phyloP scores from a whole-genome alignment of 2,329 filamentous ascomycete species.

The Pseudocercospora crystallina region DNA sequence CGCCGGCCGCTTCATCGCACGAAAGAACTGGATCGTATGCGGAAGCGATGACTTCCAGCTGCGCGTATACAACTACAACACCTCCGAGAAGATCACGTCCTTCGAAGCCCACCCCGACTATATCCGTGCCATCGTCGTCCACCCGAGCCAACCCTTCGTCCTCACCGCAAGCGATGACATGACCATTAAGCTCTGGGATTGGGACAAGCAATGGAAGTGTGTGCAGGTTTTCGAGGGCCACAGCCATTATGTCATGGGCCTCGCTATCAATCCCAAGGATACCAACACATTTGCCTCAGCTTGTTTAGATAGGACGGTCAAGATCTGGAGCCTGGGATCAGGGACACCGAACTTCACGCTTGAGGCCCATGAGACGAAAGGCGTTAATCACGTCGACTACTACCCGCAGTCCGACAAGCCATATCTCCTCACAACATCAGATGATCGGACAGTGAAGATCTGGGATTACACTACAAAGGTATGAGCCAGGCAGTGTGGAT shows the following conservation, averaged over 20 bases:
- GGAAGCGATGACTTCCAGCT: slow-evolving; percentile 89
- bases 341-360: slow-evolving; percentile 94
- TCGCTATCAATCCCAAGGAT: slow-evolving; percentile 96
- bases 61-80: slow-evolving; percentile 98
- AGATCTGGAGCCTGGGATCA: slow-evolving; percentile 95
- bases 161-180: slow-evolving; percentile 96
- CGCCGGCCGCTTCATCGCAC: slow-evolving; percentile 90
- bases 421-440: slow-evolving; percentile 93
- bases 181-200: slow-evolving; percentile 98
- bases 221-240: slow-evolving; percentile 96
- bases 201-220: slow-evolving; percentile 98
- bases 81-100: slow-evolving; percentile 94
- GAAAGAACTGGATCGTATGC: slow-evolving; percentile 82
- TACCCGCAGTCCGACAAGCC: slow-evolving; percentile 68
- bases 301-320: slow-evolving; percentile 93
- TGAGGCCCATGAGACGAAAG: slow-evolving; percentile 94
- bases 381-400: slow-evolving; percentile 96
- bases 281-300: slow-evolving; percentile 67
- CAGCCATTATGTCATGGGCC: slow-evolving; percentile 93
- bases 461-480: slow-evolving; percentile 97
- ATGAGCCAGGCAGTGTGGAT: not conserved
- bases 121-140: slow-evolving; percentile 92
- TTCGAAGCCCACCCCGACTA: slow-evolving; percentile 99
- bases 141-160: slow-evolving; percentile 93
- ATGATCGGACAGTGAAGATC: slow-evolving; percentile 94